Evolutionary conservation across 345 rosid species (phyloP).

Genomic region (Ceriops decandra): DNA sequence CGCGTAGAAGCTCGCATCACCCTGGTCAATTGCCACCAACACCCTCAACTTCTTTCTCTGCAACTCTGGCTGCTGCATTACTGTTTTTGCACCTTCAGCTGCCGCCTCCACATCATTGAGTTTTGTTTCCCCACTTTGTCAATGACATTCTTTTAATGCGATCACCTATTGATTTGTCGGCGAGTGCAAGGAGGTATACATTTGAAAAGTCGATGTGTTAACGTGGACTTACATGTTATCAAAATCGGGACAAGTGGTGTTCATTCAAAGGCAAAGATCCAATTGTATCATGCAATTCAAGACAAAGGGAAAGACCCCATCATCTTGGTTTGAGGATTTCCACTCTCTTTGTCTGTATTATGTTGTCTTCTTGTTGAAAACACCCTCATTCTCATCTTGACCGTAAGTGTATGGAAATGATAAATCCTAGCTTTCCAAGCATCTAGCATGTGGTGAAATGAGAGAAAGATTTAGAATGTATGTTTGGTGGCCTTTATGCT

Average conservation of each 20-base stretch:
- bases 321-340: no score
- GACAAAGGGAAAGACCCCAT: not conserved
- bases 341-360: no score
- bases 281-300: constrained; percentile 11
- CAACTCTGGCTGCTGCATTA: not conserved
- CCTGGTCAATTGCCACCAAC: constrained; percentile 61
- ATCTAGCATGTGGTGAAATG: not conserved
- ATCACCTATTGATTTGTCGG: constrained; percentile 1
- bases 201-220: not conserved
- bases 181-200: not conserved
- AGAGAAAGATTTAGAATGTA: not conserved
- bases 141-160: not conserved
- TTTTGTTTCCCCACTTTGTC: not conserved
- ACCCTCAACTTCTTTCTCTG: constrained; percentile 38
- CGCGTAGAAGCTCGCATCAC: constrained; percentile 60
- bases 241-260: constrained; percentile 15
- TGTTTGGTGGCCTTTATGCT: not conserved
- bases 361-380: no score
- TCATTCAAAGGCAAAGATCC: constrained; percentile 23
- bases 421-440: not conserved
- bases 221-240: constrained; percentile 11
- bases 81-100: constrained; percentile 17
- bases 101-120: not conserved
- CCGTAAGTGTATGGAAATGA: not conserved
- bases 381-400: not conserved